Percentiles rank a stretch among this genome's conserved stretches.
These are phyloP conservation scores for Chamaecrista fasciculata DNA, from an alignment of 306 rosid species.

Conservation along the genomic window DNA sequence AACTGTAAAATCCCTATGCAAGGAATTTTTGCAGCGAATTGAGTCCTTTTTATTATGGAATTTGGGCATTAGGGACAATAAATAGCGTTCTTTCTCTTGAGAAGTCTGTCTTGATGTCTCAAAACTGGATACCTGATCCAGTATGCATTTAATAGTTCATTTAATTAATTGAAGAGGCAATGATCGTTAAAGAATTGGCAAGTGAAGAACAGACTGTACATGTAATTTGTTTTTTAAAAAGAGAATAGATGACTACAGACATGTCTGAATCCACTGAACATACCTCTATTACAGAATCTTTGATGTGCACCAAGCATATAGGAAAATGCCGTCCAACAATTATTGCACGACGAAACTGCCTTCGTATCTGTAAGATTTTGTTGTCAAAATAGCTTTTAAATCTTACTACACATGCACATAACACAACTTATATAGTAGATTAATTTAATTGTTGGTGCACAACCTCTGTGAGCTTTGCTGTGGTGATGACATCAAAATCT, in stretches of 20 bases:
- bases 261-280: slow-evolving; percentile 26
- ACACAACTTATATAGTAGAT: slow-evolving; percentile 18
- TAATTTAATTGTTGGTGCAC: slow-evolving; percentile 8
- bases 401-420: background rate
- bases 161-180: slow-evolving; percentile 26
- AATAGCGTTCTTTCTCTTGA: slow-evolving; percentile 23
- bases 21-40: slow-evolving; percentile 60
- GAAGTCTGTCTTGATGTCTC: slow-evolving; percentile 52
- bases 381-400: background rate
- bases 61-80: slow-evolving; percentile 40
- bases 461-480: slow-evolving; percentile 76
- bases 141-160: slow-evolving; percentile 16
- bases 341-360: slow-evolving; percentile 36
- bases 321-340: slow-evolving; percentile 86
- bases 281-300: slow-evolving; percentile 69
- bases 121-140: slow-evolving; percentile 81
- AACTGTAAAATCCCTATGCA: slow-evolving; percentile 79
- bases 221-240: slow-evolving; percentile 14
- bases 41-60: slow-evolving; percentile 48
- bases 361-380: slow-evolving; percentile 51
- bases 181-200: slow-evolving; percentile 17
- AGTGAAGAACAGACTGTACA: slow-evolving; percentile 30
- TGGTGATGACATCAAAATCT: slow-evolving; percentile 90
- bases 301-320: slow-evolving; percentile 60
- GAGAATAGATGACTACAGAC: background rate